Base-by-base conservation (phyloP, 352 stramenopile genomes). In the Achlya hypogyna region DNA sequence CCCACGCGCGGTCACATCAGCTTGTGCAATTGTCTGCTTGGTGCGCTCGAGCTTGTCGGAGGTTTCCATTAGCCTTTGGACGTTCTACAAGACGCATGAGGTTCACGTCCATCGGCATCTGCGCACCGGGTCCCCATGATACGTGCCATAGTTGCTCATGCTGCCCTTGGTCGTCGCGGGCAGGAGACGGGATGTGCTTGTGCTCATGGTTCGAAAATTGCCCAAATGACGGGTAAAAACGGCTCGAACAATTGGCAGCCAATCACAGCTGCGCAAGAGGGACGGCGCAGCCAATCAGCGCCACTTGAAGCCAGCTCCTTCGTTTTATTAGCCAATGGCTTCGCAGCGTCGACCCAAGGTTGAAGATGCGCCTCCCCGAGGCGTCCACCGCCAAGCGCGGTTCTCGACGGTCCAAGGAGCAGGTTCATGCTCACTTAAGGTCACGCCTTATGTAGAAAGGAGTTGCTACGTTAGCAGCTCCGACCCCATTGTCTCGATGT, bases 1-100 rank as follows among this genome's bases (percentile, higher is more conserved):
- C 32, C 86, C 78, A 62, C 86, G 87, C 40, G 84, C 84, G 63
- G 84, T 65, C 32, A 87, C 69, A 52, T 93, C 84, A 47, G 82
- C 86, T 63, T 89, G 79, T 51, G 72, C 53, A 66, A 93, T 72
- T 27, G 74, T 78, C 27, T 78, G 77, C 67, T 84, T 84, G 18
- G 82, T 82, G 27, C 78, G 71, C 60, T 93, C 84, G 35, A 93
- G 88, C 56, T 75, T 84, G 71, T 91, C 79, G 8, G 81, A 89
- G 38, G 79, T 87, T 22, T 77, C 78, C 74, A 91, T 68, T 63
- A 91, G 71, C 65, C 71, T 65, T 45, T 82, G 83, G 42, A 88
- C 77, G 23, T 77, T 81, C 83, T 91, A 64, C 2, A 38, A 9
- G 16, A 5, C 10, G 47, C n/a, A 52, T 64, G 54, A 64, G 54